Conservation (phyloP, 371 early-diverging fungal species). For the Rhizopus sp. region DNA sequence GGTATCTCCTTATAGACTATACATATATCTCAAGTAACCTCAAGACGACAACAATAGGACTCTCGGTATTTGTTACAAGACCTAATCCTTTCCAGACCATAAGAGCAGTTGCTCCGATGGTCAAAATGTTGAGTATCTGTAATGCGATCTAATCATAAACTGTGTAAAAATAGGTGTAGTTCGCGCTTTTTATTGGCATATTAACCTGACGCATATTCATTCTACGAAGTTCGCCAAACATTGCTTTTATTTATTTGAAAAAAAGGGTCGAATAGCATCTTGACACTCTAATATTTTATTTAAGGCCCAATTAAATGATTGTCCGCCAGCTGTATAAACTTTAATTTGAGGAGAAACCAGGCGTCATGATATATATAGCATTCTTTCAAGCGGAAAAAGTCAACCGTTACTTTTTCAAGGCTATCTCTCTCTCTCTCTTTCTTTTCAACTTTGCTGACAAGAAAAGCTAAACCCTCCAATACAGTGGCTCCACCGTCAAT, state of each 20-base stretch:
- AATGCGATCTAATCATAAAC: slow-evolving; percentile 46
- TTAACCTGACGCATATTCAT: slow-evolving; percentile 55
- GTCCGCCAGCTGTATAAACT: too few species aligned
- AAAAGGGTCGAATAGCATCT: not conserved
- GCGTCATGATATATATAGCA: too few species aligned
- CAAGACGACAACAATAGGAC: slow-evolving; percentile 98
- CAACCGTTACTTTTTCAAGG: too few species aligned
- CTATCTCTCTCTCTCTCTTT: too few species aligned
- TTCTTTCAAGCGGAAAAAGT: too few species aligned
- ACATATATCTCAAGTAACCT: slow-evolving; percentile 42
- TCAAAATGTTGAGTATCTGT: slow-evolving; percentile 80
- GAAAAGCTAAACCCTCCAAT: too few species aligned
- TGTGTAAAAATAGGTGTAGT: not conserved
- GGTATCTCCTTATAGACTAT: not conserved
- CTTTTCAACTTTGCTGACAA: too few species aligned
- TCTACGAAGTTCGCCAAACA: slow-evolving; percentile 52
- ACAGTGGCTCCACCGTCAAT: too few species aligned
- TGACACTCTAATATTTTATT: too few species aligned
- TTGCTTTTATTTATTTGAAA: slow-evolving; percentile 19
- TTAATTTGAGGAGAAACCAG: too few species aligned
- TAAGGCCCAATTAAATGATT: too few species aligned
- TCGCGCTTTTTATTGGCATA: not conserved
- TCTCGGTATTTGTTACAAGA: slow-evolving; percentile 89
- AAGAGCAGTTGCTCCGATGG: slow-evolving; percentile 88
- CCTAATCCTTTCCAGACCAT: slow-evolving; percentile 97